Percentiles rank a stretch among this genome's conserved stretches.
phyloP scores from a whole-genome alignment of 1,284 basidiomycete species.

The Ustilago sp. region DNA sequence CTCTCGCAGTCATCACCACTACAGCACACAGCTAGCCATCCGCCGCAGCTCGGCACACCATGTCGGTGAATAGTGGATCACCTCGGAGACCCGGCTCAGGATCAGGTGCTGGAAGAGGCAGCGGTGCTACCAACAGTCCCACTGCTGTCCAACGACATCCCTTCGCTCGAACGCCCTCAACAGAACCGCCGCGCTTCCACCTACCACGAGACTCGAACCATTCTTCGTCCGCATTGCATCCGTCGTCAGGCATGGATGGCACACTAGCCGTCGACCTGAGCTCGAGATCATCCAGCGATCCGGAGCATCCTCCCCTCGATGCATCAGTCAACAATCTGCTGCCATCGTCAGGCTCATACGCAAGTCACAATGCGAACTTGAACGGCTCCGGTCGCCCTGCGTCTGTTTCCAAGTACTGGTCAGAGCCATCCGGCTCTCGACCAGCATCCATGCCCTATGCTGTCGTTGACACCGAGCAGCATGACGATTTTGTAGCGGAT shows the following conservation, averaged over 20 bases:
- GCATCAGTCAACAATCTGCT: slow-evolving; percentile 16
- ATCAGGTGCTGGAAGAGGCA: background rate
- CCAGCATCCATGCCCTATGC: slow-evolving; percentile 9
- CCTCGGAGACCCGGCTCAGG: slow-evolving; percentile 13
- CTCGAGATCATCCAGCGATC: slow-evolving; percentile 21
- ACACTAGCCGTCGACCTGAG: slow-evolving; percentile 29
- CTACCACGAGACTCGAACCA: slow-evolving; percentile 16
- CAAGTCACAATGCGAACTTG: background rate
- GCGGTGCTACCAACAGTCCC: slow-evolving; percentile 8
- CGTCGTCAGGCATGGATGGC: slow-evolving; percentile 10
- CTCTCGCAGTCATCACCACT: background rate
- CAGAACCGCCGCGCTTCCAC: slow-evolving; percentile 44
- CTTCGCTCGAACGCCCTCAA: slow-evolving; percentile 38
- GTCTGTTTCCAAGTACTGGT: slow-evolving; percentile 26
- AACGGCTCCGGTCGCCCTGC: slow-evolving; percentile 4
- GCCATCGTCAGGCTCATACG: slow-evolving; percentile 19
- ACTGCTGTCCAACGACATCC: slow-evolving; percentile 32
- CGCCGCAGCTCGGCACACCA: background rate
- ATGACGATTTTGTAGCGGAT: slow-evolving; percentile 17
- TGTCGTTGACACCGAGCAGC: slow-evolving; percentile 3
- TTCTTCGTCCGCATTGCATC: slow-evolving; percentile 1
- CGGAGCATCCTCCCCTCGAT: slow-evolving; percentile 18
- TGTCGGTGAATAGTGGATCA: slow-evolving; percentile 21
- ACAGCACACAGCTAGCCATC: background rate
- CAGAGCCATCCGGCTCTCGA: slow-evolving; percentile 24